A percentile compares a stretch with the other conserved stretches of the same genome.
These are phyloP conservation scores for Ambrosiella beaveri DNA, from an alignment of 2,329 filamentous ascomycete genomes.

Conservation along the genomic window DNA sequence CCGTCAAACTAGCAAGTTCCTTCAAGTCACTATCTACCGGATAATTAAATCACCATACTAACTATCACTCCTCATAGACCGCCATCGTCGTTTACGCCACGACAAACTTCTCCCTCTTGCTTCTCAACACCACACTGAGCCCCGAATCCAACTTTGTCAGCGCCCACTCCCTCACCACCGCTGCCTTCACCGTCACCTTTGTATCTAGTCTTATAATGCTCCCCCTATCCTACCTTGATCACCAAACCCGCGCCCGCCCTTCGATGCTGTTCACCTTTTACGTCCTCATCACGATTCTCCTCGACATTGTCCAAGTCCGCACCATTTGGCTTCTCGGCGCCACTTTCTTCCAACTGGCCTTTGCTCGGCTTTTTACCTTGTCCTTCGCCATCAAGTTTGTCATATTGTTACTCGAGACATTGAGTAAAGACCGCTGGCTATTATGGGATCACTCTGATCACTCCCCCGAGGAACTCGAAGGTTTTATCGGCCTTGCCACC, in stretches of 20 bases:
- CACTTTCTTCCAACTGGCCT: constrained; percentile 13
- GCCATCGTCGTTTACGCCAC: constrained; percentile 17
- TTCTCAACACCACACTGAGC: constrained; percentile 16
- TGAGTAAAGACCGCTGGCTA: constrained; percentile 24
- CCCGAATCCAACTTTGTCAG: constrained; percentile 13
- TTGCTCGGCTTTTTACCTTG: constrained; percentile 21
- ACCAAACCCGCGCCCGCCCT: constrained; percentile 23
- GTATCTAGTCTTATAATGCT: constrained; percentile 19
- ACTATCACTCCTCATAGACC: constrained; percentile 13
- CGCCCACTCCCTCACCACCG: constrained; percentile 17
- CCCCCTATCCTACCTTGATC: constrained; percentile 21
- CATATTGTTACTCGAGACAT: constrained; percentile 23
- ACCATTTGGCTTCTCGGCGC: constrained; percentile 25
- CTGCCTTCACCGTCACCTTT: constrained; percentile 18
- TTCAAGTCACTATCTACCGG: background rate
- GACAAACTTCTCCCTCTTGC: constrained; percentile 20
- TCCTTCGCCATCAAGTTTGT: constrained; percentile 21
- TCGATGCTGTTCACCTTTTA: constrained; percentile 27
- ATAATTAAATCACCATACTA: background rate
- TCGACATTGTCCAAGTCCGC: constrained; percentile 26
- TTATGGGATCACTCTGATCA: constrained; percentile 23
- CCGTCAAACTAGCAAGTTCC: constrained; percentile 18
- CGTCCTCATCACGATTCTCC: constrained; percentile 25
- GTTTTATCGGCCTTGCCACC: constrained; percentile 19
- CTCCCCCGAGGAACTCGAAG: constrained; percentile 23